Percentiles rank a stretch among this genome's conserved stretches.
Conservation (phyloP, 208 protist genomes). For the Entamoeba invadens region DNA sequence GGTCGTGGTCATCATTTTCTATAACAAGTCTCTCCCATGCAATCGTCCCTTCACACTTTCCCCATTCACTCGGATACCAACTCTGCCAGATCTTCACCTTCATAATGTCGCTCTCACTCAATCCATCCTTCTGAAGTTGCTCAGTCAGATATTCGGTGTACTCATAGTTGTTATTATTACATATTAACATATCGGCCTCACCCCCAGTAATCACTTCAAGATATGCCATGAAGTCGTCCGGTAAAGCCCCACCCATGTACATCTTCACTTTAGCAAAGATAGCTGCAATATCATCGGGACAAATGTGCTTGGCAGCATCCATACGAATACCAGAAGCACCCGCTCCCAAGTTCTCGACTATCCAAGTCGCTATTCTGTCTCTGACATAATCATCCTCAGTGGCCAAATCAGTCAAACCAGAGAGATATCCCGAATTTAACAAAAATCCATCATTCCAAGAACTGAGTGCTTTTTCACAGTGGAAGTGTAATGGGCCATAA, state of each 20-base stretch:
- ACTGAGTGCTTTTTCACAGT: constrained; percentile 42
- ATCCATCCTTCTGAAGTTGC: constrained; percentile 26
- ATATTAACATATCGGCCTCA: constrained; percentile 39
- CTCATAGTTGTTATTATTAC: constrained; percentile 40
- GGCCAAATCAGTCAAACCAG: constrained; percentile 44
- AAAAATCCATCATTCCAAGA: constrained; percentile 50
- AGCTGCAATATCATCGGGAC: constrained; percentile 46
- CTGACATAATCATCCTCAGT: no score
- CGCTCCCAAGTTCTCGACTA: no score
- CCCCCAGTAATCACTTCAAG: no score
- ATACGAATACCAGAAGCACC: no score
- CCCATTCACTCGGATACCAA: constrained; percentile 39
- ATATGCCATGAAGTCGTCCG: no score
- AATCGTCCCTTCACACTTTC: not conserved
- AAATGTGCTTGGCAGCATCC: no score
- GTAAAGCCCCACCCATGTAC: no score
- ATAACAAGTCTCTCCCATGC: constrained; percentile 27
- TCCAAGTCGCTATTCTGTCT: no score
- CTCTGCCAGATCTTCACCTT: constrained; percentile 53
- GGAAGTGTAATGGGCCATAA: no score
- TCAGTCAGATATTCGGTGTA: no score
- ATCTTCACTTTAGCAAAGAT: constrained; percentile 39
- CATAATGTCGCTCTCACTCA: constrained; percentile 36
- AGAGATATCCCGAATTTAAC: constrained; percentile 47
- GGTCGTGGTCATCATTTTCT: no score